These are phyloP conservation scores for Zymoseptoria ardabiliae DNA, from an alignment of 2,329 filamentous ascomycete genomes.

Conservation along the genomic window DNA sequence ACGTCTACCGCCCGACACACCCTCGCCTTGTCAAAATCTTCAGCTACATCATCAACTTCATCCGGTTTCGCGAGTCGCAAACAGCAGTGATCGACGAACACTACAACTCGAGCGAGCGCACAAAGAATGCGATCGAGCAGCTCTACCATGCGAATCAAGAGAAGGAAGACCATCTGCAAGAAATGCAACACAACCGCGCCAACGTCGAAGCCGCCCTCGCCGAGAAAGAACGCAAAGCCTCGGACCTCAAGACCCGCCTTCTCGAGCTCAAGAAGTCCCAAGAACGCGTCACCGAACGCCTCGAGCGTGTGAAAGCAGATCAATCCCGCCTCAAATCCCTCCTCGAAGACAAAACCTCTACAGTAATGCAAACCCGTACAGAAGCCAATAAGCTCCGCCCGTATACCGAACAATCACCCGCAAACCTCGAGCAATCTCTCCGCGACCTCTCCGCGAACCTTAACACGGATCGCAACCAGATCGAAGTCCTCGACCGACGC, in stretches of 20 bases:
- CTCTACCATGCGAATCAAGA: conserved; percentile 81
- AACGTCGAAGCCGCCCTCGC: conserved; percentile 74
- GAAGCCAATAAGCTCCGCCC: conserved; percentile 85
- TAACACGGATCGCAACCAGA: conserved; percentile 69
- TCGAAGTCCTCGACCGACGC: conserved; percentile 79
- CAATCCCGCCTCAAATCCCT: conserved; percentile 67
- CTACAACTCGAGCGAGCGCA: conserved; percentile 82
- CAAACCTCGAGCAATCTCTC: conserved; percentile 71
- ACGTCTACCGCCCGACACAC: conserved; percentile 85
- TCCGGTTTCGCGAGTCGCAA: conserved; percentile 90
- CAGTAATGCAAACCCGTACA: conserved; percentile 64
- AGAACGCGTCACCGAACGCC: conserved; percentile 70
- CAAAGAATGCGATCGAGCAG: conserved; percentile 79
- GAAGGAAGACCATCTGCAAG: conserved; percentile 69
- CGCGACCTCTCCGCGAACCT: conserved; percentile 75
- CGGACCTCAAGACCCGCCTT: conserved; percentile 75
- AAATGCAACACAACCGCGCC: conserved; percentile 72
- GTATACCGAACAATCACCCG: conserved; percentile 84
- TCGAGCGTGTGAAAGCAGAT: conserved; percentile 75
- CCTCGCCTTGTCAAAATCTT: conserved; percentile 90
- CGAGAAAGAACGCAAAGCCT: conserved; percentile 78
- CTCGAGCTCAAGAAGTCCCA: conserved; percentile 75
- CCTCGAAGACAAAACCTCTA: conserved; percentile 64
- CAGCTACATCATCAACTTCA: conserved; percentile 97
- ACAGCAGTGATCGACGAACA: conserved; percentile 84